These are phyloP conservation scores for Nicotiana rustica DNA, from an alignment of 305 asterid genomes.

Conservation along the genomic window DNA sequence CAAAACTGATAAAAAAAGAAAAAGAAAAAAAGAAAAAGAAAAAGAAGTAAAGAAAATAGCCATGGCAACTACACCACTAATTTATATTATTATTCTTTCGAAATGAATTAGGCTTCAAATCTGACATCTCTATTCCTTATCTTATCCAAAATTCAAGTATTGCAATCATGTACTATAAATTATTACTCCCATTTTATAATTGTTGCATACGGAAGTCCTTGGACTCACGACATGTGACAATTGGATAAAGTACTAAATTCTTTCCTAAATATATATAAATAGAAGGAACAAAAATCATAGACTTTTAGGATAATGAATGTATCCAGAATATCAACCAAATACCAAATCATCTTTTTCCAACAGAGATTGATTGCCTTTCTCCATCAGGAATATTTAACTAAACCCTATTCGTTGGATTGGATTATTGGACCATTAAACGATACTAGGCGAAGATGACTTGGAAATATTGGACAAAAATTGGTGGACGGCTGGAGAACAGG, in stretches of 20 bases:
- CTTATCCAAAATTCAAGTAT: not conserved
- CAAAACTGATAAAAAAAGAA: not conserved
- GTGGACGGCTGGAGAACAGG: conserved; percentile 15
- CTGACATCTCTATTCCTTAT: not conserved
- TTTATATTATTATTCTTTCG: not conserved
- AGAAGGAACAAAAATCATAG: not conserved
- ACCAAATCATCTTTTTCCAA: not conserved
- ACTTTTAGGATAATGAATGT: not conserved
- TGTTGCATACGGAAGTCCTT: not conserved
- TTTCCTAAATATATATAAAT: not conserved
- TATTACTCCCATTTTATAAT: not conserved
- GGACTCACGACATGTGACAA: not conserved
- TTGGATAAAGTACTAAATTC: not conserved
- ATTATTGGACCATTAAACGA: not conserved
- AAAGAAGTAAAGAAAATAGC: not conserved
- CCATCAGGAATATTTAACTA: conserved; percentile 32
- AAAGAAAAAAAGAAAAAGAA: too few species aligned
- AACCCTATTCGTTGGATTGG: conserved; percentile 37
- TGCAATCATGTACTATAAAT: not conserved
- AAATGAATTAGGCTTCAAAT: not conserved
- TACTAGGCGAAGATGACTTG: conserved; percentile 31
- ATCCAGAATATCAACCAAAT: not conserved
- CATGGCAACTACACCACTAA: not conserved
- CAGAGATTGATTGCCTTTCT: not conserved
- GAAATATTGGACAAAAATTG: conserved; percentile 14